Evolutionary conservation across 2,329 filamentous ascomycete species (phyloP).

Genomic region (Fusarium verticillioides): DNA sequence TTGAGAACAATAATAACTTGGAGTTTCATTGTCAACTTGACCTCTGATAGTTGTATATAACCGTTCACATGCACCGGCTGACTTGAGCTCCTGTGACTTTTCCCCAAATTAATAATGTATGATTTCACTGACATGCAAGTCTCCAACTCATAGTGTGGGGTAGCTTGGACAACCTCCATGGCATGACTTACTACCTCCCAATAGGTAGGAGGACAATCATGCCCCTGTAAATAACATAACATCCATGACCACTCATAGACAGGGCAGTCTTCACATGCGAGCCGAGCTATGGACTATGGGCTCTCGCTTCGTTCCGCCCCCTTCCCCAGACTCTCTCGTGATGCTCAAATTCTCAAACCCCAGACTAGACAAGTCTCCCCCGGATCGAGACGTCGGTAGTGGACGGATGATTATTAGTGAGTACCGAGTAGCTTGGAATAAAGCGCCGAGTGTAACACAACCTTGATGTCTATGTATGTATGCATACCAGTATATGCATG

Average conservation of each 20-base stretch:
- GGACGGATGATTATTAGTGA: conserved; percentile 24
- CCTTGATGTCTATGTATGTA: background rate
- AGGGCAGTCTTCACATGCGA: conserved; percentile 14
- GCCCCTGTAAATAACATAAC: background rate
- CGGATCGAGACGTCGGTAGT: conserved; percentile 10
- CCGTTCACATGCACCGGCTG: background rate
- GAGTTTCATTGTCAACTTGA: background rate
- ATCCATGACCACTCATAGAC: background rate
- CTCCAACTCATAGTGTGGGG: conserved; percentile 5
- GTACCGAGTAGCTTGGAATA: conserved; percentile 9
- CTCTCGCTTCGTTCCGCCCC: conserved; percentile 6
- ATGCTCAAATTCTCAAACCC: conserved; percentile 7
- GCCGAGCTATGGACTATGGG: conserved; percentile 6
- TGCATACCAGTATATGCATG: background rate
- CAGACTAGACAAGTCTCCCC: conserved; percentile 5
- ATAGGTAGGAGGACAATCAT: background rate
- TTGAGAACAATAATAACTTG: background rate
- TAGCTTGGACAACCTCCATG: background rate
- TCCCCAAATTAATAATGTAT: background rate
- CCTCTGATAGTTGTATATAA: background rate
- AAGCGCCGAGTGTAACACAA: conserved; percentile 27
- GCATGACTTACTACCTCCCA: background rate
- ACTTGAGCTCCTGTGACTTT: conserved; percentile 1
- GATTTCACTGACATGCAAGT: background rate
- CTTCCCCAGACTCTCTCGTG: conserved; percentile 14